phyloP scores from a whole-genome alignment of 2,329 filamentous ascomycete genomes.

The Beauveria sp. region DNA sequence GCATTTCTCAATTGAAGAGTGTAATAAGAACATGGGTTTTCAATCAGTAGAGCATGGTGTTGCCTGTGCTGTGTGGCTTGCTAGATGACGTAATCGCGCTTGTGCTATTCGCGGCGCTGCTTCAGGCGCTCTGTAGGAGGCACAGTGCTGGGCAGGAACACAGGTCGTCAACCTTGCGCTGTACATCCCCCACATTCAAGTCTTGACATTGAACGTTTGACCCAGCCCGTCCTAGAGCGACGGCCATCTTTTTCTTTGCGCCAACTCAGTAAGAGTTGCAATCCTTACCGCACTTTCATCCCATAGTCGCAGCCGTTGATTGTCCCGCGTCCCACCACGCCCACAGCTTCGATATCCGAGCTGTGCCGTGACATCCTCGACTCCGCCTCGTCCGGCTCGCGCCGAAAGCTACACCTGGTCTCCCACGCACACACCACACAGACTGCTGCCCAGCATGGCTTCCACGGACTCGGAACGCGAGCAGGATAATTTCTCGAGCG shows the following conservation, averaged over 20 bases:
- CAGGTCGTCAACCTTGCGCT: not conserved
- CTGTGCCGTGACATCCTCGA: not conserved
- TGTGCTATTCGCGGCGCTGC: not conserved
- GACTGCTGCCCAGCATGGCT: not conserved
- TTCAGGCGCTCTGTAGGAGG: not conserved
- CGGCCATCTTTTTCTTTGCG: not conserved
- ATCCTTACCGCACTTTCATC: not conserved
- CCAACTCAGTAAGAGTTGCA: not conserved
- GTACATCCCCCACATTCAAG: conserved; percentile 5
- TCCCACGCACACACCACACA: not conserved
- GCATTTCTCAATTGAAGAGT: not conserved
- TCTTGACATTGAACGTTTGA: not conserved
- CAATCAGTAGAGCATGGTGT: not conserved
- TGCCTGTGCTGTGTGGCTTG: not conserved
- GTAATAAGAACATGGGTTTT: too few relatives aligned
- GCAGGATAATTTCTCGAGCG: conserved; percentile 70
- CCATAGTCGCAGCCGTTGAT: too few relatives aligned
- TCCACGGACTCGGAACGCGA: conserved; percentile 22
- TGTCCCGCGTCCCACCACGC: not conserved
- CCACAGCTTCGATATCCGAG: not conserved
- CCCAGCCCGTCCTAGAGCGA: too few relatives aligned
- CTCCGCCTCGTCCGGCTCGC: conserved; percentile 10
- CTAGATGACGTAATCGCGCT: conserved; percentile 7
- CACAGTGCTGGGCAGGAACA: not conserved
- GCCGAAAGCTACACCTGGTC: not conserved